Evolutionary conservation across 192 early-diverging fungal genomes (phyloP).

Genomic region (Coemansia sp.): DNA sequence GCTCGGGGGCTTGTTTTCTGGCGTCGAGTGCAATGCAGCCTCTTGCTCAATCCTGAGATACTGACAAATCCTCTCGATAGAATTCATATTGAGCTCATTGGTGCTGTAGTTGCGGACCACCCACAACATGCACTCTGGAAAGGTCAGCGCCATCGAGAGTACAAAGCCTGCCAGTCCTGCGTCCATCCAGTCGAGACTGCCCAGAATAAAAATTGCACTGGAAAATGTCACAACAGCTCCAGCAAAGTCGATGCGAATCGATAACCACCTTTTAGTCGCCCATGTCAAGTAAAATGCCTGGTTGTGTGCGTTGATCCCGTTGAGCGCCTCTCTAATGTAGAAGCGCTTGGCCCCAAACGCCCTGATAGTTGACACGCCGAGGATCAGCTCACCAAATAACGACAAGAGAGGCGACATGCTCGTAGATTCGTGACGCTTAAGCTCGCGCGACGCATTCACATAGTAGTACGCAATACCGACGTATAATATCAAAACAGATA

Average conservation of each 20-base stretch:
- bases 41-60: constrained; percentile 82
- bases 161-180: constrained; percentile 87
- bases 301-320: constrained; percentile 73
- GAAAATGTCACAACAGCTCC: constrained; percentile 72
- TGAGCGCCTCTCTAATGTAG: constrained; percentile 64
- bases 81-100: constrained; percentile 85
- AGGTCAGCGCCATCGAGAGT: constrained; percentile 80
- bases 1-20: constrained; percentile 53
- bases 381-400: constrained; percentile 77
- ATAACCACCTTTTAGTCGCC: constrained; percentile 84
- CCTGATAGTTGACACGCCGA: constrained; percentile 77
- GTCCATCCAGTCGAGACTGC: constrained; percentile 58
- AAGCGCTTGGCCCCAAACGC: constrained; percentile 73
- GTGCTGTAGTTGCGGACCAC: constrained; percentile 70
- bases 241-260: constrained; percentile 73
- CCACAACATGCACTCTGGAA: constrained; percentile 79
- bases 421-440: constrained; percentile 84
- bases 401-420: constrained; percentile 74
- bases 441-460: constrained; percentile 73
- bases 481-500: no score
- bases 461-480: constrained; percentile 66
- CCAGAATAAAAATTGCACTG: constrained; percentile 67
- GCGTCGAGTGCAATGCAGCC: constrained; percentile 60
- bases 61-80: constrained; percentile 82
- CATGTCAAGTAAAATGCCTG: constrained; percentile 82